phyloP scores from a whole-genome alignment of 2,329 filamentous ascomycete species.

The Leptodontidium sp. region DNA sequence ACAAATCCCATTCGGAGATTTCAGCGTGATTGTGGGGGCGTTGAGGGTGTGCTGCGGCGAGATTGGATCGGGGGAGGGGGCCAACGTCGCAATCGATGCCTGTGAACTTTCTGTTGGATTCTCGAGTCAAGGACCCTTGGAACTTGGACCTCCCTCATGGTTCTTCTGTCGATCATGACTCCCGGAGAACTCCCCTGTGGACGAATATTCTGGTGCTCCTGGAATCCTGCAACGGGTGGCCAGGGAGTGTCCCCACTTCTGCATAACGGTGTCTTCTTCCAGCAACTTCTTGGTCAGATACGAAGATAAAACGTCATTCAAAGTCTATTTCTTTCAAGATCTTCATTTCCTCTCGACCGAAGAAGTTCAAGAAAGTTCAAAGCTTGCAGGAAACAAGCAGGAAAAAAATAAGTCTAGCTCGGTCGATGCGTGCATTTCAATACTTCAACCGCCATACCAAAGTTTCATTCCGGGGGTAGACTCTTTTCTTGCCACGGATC shows the following conservation, averaged over 20 bases:
- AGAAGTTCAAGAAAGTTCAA: background rate
- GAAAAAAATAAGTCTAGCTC: background rate
- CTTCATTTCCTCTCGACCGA: background rate
- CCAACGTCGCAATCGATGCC: conserved; percentile 22
- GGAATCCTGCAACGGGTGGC: conserved; percentile 21
- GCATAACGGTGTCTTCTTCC: conserved; percentile 20
- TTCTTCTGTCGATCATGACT: conserved; percentile 33
- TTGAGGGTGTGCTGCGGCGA: conserved; percentile 22
- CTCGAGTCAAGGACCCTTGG: conserved; percentile 29
- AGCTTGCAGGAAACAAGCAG: background rate
- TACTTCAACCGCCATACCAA: conserved; percentile 12
- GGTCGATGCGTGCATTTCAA: background rate
- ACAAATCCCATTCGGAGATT: conserved; percentile 37
- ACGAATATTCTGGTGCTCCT: conserved; percentile 14
- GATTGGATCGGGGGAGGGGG: conserved; percentile 30
- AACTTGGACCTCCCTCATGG: conserved; percentile 26
- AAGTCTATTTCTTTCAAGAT: conserved; percentile 21
- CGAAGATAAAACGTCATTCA: conserved; percentile 22
- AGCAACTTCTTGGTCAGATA: conserved; percentile 13
- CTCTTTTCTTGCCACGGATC: background rate
- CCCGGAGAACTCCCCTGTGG: conserved; percentile 26
- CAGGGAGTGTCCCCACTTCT: conserved; percentile 18
- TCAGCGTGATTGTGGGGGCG: conserved; percentile 19
- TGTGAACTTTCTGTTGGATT: conserved; percentile 14
- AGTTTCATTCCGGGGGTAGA: conserved; percentile 8